Evolutionary conservation across 352 stramenopile species (phyloP).

Genomic region (Peronospora tabacina): DNA sequence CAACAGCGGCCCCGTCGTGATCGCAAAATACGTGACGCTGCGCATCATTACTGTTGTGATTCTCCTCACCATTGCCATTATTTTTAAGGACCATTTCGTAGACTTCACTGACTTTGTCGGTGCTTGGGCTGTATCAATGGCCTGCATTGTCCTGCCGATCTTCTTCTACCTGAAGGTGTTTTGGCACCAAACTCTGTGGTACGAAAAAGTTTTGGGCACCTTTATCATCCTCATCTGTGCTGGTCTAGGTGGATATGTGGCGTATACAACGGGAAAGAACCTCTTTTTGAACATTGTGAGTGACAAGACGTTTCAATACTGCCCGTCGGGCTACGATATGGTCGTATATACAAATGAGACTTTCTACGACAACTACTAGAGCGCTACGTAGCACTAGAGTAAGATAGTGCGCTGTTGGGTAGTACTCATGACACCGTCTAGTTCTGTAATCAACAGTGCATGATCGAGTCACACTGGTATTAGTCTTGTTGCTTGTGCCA

Average conservation of each 20-base stretch:
- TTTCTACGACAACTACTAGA: conserved; percentile 41
- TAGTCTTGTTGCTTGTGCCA: background rate
- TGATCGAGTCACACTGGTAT: too few species aligned
- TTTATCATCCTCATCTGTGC: conserved; percentile 37
- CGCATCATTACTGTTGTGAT: conserved; percentile 37
- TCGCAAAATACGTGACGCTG: conserved; percentile 37
- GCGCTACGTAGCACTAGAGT: conserved; percentile 8
- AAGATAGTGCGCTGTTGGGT: conserved; percentile 12
- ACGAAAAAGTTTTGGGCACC: conserved; percentile 33
- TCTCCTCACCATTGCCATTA: conserved; percentile 39
- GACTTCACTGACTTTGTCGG: conserved; percentile 68
- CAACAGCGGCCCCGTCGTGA: conserved; percentile 31
- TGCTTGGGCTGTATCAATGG: conserved; percentile 46
- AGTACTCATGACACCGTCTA: conserved; percentile 11
- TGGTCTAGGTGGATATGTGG: conserved; percentile 33
- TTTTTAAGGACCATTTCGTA: conserved; percentile 59
- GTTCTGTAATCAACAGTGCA: background rate
- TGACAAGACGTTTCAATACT: conserved; percentile 51
- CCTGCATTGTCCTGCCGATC: conserved; percentile 62
- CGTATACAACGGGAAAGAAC: conserved; percentile 38
- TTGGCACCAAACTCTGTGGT: conserved; percentile 38
- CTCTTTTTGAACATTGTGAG: conserved; percentile 32
- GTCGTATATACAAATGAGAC: conserved; percentile 42
- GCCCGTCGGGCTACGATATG: conserved; percentile 36
- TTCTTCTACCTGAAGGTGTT: conserved; percentile 69